Base-by-base conservation (phyloP, 306 rosid genomes). In the Senna siamea region DNA sequence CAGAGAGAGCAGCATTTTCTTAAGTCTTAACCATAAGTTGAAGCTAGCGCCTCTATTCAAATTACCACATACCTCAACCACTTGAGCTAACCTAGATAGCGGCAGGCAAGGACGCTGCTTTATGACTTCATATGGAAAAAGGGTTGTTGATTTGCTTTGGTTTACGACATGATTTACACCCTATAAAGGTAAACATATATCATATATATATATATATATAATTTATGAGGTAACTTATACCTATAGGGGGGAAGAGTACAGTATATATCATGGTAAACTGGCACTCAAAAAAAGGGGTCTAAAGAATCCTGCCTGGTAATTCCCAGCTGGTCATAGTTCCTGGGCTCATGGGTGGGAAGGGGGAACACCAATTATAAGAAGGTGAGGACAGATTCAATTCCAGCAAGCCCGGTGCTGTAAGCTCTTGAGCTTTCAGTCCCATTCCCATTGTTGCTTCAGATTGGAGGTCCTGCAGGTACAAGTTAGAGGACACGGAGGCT, bases 331-430 rank as follows among this genome's bases (percentile, higher is more conserved):
- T 66, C 14, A 67, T 76, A 64, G 81, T 79, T 73, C 74, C 85
- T 4, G 87, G 89, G 60, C 79, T 84, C 46, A 78, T 32, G n/a
- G 47, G 66, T 46, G 88, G 83, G 65, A 74, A 72, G 32, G 85
- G 79, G 58, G 83, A 81, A 60, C 18, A 77, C 89, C 89, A 85
- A 72, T 58, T 67, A 66, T 70, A 53, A 38, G 90, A 79, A 78
- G 93, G 72, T 0, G 93, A 77, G 12, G 83, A 83, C 20, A 85
- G 72, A 72, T 79, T 87, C 82, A 82, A n/a, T 55, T 62, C 84
- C 53, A 82, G 76, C 26, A 66, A 78, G 14, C 58, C 76, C n/a
- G 67, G 37, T 23, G 62, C 63, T 23, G 72, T 23, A 34, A 0
- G 30, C 6, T 55, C 67, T 9, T 66, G 72, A 43, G 28, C 41